These are phyloP conservation scores for Hapsidospora chrysogenum DNA, from an alignment of 495 filamentous ascomycete species.

Conservation along the genomic window DNA sequence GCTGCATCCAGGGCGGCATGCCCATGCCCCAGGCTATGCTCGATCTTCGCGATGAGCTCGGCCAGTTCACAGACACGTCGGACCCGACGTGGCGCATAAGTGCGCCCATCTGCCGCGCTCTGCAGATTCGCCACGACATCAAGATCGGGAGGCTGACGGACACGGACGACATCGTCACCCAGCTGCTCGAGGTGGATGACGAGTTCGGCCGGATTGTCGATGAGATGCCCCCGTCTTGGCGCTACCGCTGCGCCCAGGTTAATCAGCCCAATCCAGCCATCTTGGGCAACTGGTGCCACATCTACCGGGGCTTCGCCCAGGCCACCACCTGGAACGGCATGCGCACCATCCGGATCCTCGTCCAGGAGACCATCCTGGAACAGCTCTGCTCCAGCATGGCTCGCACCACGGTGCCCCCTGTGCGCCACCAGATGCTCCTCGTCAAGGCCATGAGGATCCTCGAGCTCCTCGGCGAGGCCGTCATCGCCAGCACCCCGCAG, in stretches of 20 bases:
- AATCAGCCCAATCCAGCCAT: constrained; percentile 19
- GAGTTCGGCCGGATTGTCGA: constrained; percentile 28
- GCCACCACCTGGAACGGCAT: constrained; percentile 39
- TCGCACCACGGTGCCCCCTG: constrained; percentile 4
- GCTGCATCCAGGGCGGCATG: constrained; percentile 18
- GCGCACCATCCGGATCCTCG: constrained; percentile 37
- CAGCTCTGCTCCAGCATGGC: constrained; percentile 2
- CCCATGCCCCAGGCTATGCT: constrained; percentile 20
- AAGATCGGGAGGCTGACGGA: constrained; percentile 18
- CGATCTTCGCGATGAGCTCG: constrained; percentile 18
- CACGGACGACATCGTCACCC: constrained; percentile 24
- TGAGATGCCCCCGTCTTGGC: constrained; percentile 21
- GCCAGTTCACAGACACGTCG: constrained; percentile 6
- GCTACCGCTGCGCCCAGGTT: constrained; percentile 14
- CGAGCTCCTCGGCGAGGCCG: constrained; percentile 18
- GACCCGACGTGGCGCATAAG: constrained; percentile 14
- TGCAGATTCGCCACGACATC: constrained; percentile 27
- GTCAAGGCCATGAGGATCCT: constrained; percentile 14
- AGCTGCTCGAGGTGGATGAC: constrained; percentile 31
- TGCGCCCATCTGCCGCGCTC: constrained; percentile 22
- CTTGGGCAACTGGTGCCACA: constrained; percentile 33
- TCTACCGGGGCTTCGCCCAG: constrained; percentile 34
- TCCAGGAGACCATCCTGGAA: constrained; percentile 32
- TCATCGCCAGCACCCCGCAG: constrained; percentile 30
- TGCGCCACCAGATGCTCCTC: constrained; percentile 10